Conservation (phyloP, 2,329 filamentous ascomycete genomes). For the Nemania diffusa region DNA sequence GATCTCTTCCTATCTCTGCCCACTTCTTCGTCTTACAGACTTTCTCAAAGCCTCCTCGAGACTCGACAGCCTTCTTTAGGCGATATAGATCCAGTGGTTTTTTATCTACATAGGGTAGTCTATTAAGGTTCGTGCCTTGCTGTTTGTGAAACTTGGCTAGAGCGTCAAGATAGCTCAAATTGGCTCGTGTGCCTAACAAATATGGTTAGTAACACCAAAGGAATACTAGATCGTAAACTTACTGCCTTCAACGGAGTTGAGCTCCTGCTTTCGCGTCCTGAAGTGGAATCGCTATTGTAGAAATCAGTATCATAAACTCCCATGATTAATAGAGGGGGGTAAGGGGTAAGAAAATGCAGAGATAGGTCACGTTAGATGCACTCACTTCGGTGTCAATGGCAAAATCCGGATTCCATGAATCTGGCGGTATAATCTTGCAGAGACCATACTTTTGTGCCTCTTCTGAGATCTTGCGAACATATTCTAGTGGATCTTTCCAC, state of each 20-base stretch:
- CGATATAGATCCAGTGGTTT: constrained; percentile 95
- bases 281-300: constrained; percentile 87
- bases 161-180: constrained; percentile 94
- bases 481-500: constrained; percentile 92
- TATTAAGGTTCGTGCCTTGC: constrained; percentile 91
- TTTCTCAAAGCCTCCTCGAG: constrained; percentile 91
- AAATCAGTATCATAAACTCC: constrained; percentile 25
- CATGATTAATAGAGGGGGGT: neutral
- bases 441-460: constrained; percentile 91
- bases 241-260: constrained; percentile 99
- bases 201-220: constrained; percentile 19
- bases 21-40: constrained; percentile 99
- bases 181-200: constrained; percentile 83
- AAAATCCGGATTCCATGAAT: constrained; percentile 93
- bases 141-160: constrained; percentile 97
- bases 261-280: constrained; percentile 91
- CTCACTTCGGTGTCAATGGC: constrained; percentile 96
- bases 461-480: constrained; percentile 89
- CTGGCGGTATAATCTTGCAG: constrained; percentile 94
- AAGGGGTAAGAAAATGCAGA: neutral
- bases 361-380: constrained; percentile 3
- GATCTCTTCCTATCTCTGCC: constrained; percentile 96
- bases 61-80: constrained; percentile 95
- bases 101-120: constrained; percentile 96
- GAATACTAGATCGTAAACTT: constrained; percentile 53